Evolutionary conservation across 2,329 filamentous ascomycete species (phyloP).

Genomic region (Tolypocladium album): DNA sequence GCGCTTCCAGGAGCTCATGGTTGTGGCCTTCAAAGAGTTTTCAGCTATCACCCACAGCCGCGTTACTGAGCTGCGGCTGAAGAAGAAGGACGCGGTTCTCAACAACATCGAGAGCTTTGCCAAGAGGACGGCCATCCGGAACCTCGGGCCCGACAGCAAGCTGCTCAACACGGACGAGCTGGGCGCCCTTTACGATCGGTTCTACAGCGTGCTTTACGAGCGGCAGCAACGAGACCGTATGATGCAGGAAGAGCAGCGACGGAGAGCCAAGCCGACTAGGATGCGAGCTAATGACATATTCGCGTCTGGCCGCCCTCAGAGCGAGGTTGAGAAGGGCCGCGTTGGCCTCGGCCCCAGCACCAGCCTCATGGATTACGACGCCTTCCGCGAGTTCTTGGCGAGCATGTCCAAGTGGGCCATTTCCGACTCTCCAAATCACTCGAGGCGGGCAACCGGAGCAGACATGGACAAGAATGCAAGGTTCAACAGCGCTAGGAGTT

Average conservation of each 20-base stretch:
- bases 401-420: slow-evolving; percentile 88
- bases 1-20: slow-evolving; percentile 95
- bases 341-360: slow-evolving; percentile 84
- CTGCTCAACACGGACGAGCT: slow-evolving; percentile 76
- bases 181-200: slow-evolving; percentile 83
- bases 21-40: slow-evolving; percentile 98
- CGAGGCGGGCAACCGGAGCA: slow-evolving; percentile 33
- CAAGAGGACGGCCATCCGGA: slow-evolving; percentile 91
- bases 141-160: slow-evolving; percentile 93
- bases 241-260: slow-evolving; percentile 64
- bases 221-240: slow-evolving; percentile 73
- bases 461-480: slow-evolving; percentile 49
- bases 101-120: slow-evolving; percentile 96
- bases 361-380: slow-evolving; percentile 94
- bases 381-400: slow-evolving; percentile 87
- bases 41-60: slow-evolving; percentile 88
- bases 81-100: slow-evolving; percentile 88
- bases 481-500: slow-evolving; percentile 42
- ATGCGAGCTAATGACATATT: slow-evolving; percentile 26
- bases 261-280: slow-evolving; percentile 49
- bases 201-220: slow-evolving; percentile 87
- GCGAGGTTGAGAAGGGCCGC: slow-evolving; percentile 67
- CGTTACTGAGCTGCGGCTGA: slow-evolving; percentile 77
- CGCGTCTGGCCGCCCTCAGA: slow-evolving; percentile 20
- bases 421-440: slow-evolving; percentile 65